Percentiles rank a stretch among this genome's conserved stretches.
Conservation (phyloP, 1,284 basidiomycete genomes). For the Trichosporon coremiiforme region DNA sequence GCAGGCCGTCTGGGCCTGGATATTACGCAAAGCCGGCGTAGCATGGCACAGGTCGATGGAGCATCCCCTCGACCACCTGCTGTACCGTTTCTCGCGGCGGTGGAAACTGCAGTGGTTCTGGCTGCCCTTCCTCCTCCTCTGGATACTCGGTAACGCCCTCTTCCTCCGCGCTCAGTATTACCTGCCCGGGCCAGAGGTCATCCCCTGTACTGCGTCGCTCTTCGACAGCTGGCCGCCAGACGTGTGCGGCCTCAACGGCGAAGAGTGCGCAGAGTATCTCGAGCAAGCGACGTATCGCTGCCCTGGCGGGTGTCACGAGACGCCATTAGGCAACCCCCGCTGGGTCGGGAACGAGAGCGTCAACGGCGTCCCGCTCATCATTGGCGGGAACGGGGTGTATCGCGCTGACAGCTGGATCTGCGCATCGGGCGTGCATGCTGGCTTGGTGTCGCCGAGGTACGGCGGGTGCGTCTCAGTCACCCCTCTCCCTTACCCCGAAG, state of each 20-base stretch:
- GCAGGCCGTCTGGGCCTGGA: neutral
- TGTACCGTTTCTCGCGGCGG: neutral
- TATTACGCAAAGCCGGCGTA: neutral
- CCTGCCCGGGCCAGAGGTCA: conserved; percentile 34
- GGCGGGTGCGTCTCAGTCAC: conserved; percentile 46
- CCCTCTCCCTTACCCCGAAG: conserved; percentile 34
- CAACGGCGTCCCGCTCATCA: conserved; percentile 41
- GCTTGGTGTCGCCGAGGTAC: conserved; percentile 36
- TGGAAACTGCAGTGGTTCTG: conserved; percentile 21
- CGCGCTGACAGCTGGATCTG: conserved; percentile 54
- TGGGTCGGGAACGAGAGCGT: conserved; percentile 44
- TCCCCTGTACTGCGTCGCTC: conserved; percentile 40
- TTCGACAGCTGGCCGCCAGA: conserved; percentile 52
- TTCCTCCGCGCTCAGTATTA: conserved; percentile 50
- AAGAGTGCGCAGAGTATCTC: conserved; percentile 36
- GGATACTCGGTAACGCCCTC: conserved; percentile 42
- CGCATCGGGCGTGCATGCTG: conserved; percentile 45
- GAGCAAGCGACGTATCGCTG: conserved; percentile 38
- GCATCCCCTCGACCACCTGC: conserved; percentile 20
- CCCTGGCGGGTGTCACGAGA: conserved; percentile 47
- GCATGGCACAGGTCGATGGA: conserved; percentile 14
- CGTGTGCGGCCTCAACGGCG: conserved; percentile 44
- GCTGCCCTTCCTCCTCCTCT: conserved; percentile 39
- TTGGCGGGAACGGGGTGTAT: conserved; percentile 47
- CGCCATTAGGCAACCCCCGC: conserved; percentile 45